Base-by-base conservation (phyloP, 352 stramenopile genomes). In the Pythium biforme region DNA sequence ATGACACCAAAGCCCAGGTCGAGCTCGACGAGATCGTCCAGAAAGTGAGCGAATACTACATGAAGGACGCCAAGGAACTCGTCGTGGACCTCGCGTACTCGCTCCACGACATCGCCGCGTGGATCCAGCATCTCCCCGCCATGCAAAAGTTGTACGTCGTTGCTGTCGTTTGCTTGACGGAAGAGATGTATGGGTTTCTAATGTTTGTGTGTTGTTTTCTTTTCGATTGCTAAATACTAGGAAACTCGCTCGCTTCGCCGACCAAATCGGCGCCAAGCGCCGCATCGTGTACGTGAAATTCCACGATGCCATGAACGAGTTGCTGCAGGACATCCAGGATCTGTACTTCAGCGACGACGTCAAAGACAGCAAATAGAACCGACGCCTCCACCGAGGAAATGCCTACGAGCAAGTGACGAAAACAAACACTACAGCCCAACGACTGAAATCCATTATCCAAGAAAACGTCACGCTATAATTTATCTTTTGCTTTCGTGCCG, bases 21-120 rank as follows among this genome's bases (percentile, higher is more conserved):
- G 81, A 92, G 50, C 70, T 92, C 43, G 80, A 91, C 62, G 77
- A 91, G 41, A 90, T 92, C 57, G 78, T 94, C 45, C 70, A 83
- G 31, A 92, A 89, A 55, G 80, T 91, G 52, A 66, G 76, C 39
- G 77, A 89, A 34, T 88, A 91, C 60, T 92, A 90, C 69, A 74
- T 88, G 55, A 92, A 92, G 61, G 77, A 88, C 37, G 81, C 81
- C 12, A 87, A 87, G 49, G 83, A 93, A 41, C 76, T 87, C 17
- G 76, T 93, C 40, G 66, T 74, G n/a, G 79, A 90, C 23, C 79
- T 88, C 29, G 67, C 40, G 14, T 90, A 92, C 71, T 76, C 75
- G 12, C 72, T 90, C n/a, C 64, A 91, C 41, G 81, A 93, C 53
- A 88, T 90, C 40, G 78, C 81, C 10, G 60, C 56, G 27, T 95